Base-by-base conservation (phyloP, 163 green algal species). In the Scenedesmus sp. region DNA sequence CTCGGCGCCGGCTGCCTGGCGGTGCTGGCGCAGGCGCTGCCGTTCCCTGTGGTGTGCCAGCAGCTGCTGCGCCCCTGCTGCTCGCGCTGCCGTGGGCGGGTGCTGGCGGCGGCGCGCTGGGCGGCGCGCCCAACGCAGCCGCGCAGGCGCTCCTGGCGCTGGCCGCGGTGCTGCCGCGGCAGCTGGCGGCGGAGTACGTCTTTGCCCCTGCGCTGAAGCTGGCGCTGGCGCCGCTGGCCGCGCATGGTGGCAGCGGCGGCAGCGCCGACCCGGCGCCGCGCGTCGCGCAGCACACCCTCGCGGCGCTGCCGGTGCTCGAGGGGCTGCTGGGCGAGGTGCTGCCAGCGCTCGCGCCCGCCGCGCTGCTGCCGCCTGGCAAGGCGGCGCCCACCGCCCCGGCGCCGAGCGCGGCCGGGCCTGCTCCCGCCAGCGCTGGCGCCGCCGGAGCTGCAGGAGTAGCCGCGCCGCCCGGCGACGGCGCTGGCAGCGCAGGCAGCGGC, bases 321-420 rank as follows among this genome's bases (percentile, higher is more conserved):
- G 58, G 71, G 22, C 20, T 80, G 45, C n/a, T 80, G 45, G 14
- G 7, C 1, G 34, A 67, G 47, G 69, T 77, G 26, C 69, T 77
- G 54, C 54, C 69, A 3, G 36, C 47, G 1, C 39, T 77, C 2
- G 22, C 11, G 4, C n/a, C 34, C 22, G 69, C 66, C 2, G 24
- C 45, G 2, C n/a, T 77, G n/a, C 33, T 56, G 51, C 63, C 63
- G 7, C 10, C n/a, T 7, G 53, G 10, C 10, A 34, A 11, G 29
- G 22, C 22, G 53, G 53, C 22, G 14, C 10, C 53, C n/a, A n/a
- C n/a, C n/a, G n/a, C n/a, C n/a, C n/a, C 14, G 10, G 10, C 53
- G 29, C 22, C 53, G 29, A 24, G 10, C 22, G 22, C 63, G 36
- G 22, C 39, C 9, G 18, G 11, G 45, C 51, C 67, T 31, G 47